Base-by-base conservation (phyloP, 257 asterid species). In the Sherardia arvensis region DNA sequence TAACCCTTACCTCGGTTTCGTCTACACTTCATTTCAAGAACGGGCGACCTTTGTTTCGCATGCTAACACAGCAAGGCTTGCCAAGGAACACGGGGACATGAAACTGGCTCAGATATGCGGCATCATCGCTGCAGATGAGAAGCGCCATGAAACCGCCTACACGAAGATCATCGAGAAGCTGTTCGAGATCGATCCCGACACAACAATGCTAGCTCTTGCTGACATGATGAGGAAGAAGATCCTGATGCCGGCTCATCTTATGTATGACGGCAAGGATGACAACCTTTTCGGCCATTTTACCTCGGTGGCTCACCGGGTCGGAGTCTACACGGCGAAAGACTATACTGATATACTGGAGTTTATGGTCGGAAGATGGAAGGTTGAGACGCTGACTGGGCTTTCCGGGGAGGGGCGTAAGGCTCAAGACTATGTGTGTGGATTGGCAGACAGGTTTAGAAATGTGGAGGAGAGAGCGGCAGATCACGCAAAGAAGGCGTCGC, bases 221-320 rank as follows among this genome's bases (percentile, higher is more conserved):
- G 84, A 86, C 75, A 86, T 86, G 95, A 86, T 86, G 95, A 82
- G 82, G 79, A 86, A 86, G 58, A 84, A 82, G 73, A 77, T 86
- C 74, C 73, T 89, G 0, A 86, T 86, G 95, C 95, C 95, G 0
- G 95, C 90, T 61, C 92, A 84, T 72, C 69, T 87, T 23, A 85
- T 87, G 93, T 83, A 85, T 23, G 95, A 87, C 57, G 90, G 95
- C 53, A 18, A 36, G 32, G 93, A 85, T 18, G 85, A 83, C 4
- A 67, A 77, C 65, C 87, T 87, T 40, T 87, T 87, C 54, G 84
- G 83, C 3, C 79, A 81, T 76, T 87, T 85, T 78, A 78, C 93
- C 26, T 60, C 85, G 12, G 87, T 81, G 5, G 93, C 93, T 7
- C 93, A 87, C 59, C 66, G 90, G 61, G 84, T 84, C 7, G 95